A percentile compares a stretch with the other conserved stretches of the same genome.
Conservation (phyloP, 176 grass and related monocot species). For the Leersia perrieri region DNA sequence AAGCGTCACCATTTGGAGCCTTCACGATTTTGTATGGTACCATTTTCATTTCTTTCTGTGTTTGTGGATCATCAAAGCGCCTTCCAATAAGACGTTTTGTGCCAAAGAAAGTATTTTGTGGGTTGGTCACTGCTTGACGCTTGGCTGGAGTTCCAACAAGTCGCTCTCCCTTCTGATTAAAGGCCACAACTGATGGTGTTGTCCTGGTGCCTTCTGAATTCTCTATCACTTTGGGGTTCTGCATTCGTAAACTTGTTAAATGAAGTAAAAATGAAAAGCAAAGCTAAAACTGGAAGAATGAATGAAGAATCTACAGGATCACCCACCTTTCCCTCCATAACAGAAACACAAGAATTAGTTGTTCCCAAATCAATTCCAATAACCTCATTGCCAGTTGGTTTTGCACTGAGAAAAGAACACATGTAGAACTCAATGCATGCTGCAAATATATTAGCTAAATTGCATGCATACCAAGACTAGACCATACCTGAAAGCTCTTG, state of each 20-base stretch:
- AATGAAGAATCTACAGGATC: not conserved
- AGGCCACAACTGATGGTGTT: slow-evolving; percentile 28
- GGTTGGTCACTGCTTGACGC: slow-evolving; percentile 39
- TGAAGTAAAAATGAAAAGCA: not conserved
- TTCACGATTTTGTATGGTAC: slow-evolving; percentile 34
- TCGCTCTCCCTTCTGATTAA: slow-evolving; percentile 35
- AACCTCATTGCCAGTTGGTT: slow-evolving; percentile 37
- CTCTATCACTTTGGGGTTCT: slow-evolving; percentile 39
- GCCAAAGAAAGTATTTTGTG: slow-evolving; percentile 35
- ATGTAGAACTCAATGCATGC: not conserved
- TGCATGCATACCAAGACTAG: not conserved
- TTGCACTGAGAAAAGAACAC: not conserved
- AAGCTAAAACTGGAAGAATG: not conserved
- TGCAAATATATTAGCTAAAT: not conserved
- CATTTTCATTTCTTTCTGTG: slow-evolving; percentile 46
- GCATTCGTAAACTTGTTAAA: not conserved
- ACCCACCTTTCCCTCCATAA: slow-evolving; percentile 47
- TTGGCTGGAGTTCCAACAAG: slow-evolving; percentile 48
- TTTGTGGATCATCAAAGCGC: slow-evolving; percentile 32
- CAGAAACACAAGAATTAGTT: slow-evolving; percentile 35
- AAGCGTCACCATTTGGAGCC: slow-evolving; percentile 43
- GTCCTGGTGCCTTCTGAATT: slow-evolving; percentile 35
- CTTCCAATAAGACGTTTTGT: slow-evolving; percentile 39
- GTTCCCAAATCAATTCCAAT: slow-evolving; percentile 43
- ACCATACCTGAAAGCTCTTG: slow-evolving; percentile 31